phyloP scores from a whole-genome alignment of 768 basidiomycete genomes.

The Phanerodontia chrysosporium region DNA sequence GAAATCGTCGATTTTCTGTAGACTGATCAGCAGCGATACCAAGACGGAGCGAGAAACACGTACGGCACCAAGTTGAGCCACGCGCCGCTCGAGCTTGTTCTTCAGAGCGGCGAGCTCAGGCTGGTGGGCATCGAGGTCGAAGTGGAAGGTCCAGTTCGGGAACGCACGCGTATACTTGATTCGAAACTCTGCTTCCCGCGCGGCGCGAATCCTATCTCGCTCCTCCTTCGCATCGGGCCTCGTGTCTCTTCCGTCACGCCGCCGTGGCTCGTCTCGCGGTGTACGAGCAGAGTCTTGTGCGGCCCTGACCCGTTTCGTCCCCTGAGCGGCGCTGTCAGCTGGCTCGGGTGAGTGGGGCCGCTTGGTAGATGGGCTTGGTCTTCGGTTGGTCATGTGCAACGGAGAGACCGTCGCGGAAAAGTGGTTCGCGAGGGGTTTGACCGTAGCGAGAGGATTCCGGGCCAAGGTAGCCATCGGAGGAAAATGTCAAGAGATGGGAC shows the following conservation, averaged over 20 bases:
- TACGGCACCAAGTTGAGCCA: constrained; percentile 75
- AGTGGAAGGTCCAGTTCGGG: constrained; percentile 79
- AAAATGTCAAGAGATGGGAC: background rate
- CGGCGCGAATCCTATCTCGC: constrained; percentile 40
- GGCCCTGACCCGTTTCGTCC: constrained; percentile 44
- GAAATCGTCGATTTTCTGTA: constrained; percentile 80
- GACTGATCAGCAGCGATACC: background rate
- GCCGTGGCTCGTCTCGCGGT: constrained; percentile 32
- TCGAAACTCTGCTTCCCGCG: constrained; percentile 67
- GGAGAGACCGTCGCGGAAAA: constrained; percentile 30
- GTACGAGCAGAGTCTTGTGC: constrained; percentile 18
- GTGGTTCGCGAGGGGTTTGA: constrained; percentile 34
- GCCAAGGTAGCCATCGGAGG: constrained; percentile 40
- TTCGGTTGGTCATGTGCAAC: constrained; percentile 20
- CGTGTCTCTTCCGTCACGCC: constrained; percentile 31
- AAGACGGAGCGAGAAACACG: constrained; percentile 30
- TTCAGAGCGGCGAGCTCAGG: constrained; percentile 33
- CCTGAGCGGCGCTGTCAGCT: constrained; percentile 25
- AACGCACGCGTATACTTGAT: constrained; percentile 84
- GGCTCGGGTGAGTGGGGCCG: constrained; percentile 51
- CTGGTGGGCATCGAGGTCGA: constrained; percentile 59
- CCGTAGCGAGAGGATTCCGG: constrained; percentile 44
- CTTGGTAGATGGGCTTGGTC: constrained; percentile 33
- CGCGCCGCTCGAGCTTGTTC: constrained; percentile 46
- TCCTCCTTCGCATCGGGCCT: constrained; percentile 11